Conservation (phyloP, 495 filamentous ascomycete genomes). For the Xylaria intraflava region DNA sequence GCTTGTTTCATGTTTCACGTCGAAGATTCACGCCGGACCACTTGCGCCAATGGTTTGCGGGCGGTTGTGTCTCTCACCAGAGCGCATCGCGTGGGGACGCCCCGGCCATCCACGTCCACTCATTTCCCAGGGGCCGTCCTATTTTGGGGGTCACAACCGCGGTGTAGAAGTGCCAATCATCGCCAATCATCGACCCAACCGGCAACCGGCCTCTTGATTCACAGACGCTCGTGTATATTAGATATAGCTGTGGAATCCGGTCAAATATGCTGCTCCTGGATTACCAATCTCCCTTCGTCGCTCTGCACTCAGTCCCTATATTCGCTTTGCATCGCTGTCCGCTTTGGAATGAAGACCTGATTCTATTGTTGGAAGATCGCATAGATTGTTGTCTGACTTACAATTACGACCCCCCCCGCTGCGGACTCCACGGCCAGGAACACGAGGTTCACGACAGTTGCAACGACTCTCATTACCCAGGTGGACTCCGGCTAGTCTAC, state of each 20-base stretch:
- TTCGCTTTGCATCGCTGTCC: background rate
- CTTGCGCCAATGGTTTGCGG: constrained; percentile 24
- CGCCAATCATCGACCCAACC: background rate
- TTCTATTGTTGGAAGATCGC: background rate
- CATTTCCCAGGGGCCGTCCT: constrained; percentile 1
- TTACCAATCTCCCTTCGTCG: constrained; percentile 3
- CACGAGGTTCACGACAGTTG: constrained; percentile 9
- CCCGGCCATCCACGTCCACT: constrained; percentile 11
- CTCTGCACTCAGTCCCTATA: background rate
- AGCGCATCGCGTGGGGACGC: constrained; percentile 5
- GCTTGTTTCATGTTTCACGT: constrained; percentile 34
- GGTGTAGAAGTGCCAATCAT: constrained; percentile 2
- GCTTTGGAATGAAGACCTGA: constrained; percentile 4
- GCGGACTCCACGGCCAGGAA: constrained; percentile 1
- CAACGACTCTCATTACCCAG: background rate
- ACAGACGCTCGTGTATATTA: constrained; percentile 7
- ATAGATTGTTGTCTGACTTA: constrained; percentile 7
- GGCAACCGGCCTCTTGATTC: constrained; percentile 1
- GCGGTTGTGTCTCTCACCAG: constrained; percentile 8
- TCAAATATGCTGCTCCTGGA: background rate
- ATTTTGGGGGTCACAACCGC: constrained; percentile 12
- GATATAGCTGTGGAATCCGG: constrained; percentile 15
- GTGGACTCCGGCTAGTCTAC: constrained; percentile 17
- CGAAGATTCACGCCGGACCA: constrained; percentile 16
- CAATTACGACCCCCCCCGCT: constrained; percentile 6